Base-by-base conservation (phyloP, 768 basidiomycete genomes). In the Amylocystis lapponica region DNA sequence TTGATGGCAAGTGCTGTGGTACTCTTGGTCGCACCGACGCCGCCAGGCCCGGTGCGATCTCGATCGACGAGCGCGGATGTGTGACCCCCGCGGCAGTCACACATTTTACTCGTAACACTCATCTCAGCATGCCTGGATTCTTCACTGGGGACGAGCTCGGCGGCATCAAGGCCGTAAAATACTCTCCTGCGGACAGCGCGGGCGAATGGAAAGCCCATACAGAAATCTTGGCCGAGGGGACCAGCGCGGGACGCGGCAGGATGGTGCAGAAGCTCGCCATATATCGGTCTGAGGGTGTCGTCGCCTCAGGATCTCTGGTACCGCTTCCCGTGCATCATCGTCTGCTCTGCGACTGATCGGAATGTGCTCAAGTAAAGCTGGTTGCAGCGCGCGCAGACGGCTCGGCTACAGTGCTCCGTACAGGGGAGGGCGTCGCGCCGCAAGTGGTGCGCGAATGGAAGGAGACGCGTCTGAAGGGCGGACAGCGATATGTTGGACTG, bases 121-220 rank as follows among this genome's bases (percentile, higher is more conserved):
- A 1, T 29, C 5, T 13, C 25, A 17, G 46, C 39, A 87, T 86
- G 83, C 66, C 77, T 58, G 75, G 74, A 45, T 88, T 89, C 63
- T 64, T 87, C 39, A 62, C 78, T 34, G 89, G 86, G 49, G 89
- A 91, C 64, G 83, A 87, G 50, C 77, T 86, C 25, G 89, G 88
- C 16, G 77, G 75, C 44, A 74, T 90, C 45, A 89, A 89, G 64
- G 62, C 76, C 7, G 55, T 86, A 43, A 63, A 53, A 9, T 83
- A 74, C 52, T 41, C 58, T 3, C 52, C 64, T 14, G 55, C 60
- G 10, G 34, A 50, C 10, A 48, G 60, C 13, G 39, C 52, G 7
- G 59, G 65, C n/a, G 61, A 57, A 35, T 49, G 55, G 43, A 73
- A 69, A 40, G 55, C 61, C 2, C 47, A 57, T 17, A 36, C 69